Evolutionary conservation across 169 alveolate genomes (phyloP), one percentile per base, ranked within the genome.

Genomic region (Plasmodium coatneyi): DNA sequence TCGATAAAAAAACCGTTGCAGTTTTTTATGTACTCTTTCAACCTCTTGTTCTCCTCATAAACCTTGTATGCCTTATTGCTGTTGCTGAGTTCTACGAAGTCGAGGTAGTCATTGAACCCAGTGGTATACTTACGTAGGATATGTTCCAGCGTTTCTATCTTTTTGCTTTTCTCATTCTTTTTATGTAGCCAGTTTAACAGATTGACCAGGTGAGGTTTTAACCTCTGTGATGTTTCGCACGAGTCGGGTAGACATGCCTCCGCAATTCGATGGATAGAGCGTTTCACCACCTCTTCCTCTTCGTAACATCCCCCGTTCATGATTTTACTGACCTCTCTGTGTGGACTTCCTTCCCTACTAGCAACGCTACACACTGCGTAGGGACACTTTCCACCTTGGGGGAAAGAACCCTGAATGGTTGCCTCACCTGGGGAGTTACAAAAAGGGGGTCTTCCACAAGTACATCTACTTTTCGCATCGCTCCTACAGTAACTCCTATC

Each of bases 31-130:
- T 74, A 86, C 28, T 86, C 80, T 32, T 86, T 86, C 28, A 86
- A 9, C 80, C 76, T 86, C 66, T 86, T 86, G 54, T 86, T 86
- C 60, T 86, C 93, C 43, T 86, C 93, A 49, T 86, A 86, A 9
- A 86, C 66, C 34, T 72, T 76, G 70, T 86, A 86, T 14, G 36
- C 46, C 60, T 54, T 72, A 86, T 76, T 86, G 66, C 66, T 36
- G 43, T 76, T 86, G 25, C 86, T 74, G 9, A 49, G 43, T 52
- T 86, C 93, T 3, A 76, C 80, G 2, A 74, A 76, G 12, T 86
- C 93, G 16, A 86, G 80, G 66, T 76, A 86, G 43, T 86, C 79
- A 86, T 86, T 86, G 5, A 86, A 52, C 2, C 93, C 93, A 14
- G 5, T 34, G 28, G 81, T 76, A 28, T 86, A 86, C 56, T 86